These are phyloP conservation scores for Vaccinium vitisidaea DNA, from an alignment of 148 eudicot species.

Conservation along the genomic window DNA sequence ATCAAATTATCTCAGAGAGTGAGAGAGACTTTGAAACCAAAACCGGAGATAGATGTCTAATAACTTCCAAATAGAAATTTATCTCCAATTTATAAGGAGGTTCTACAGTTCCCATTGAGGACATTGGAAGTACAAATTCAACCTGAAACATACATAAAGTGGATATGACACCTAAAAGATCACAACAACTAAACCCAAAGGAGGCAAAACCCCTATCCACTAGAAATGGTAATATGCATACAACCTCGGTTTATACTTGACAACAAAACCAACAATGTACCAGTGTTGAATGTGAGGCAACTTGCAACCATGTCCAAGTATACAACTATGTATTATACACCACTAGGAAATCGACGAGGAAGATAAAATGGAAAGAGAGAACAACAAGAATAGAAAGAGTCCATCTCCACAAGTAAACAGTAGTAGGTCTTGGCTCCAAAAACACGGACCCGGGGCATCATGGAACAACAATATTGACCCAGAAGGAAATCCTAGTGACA, in stretches of 20 bases:
- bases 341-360: neutral
- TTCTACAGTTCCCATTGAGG: neutral
- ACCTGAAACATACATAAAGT: neutral
- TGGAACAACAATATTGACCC: neutral
- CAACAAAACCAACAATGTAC: neutral
- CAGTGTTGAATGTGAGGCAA: neutral
- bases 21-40: slow-evolving; percentile 30
- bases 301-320: neutral
- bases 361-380: neutral
- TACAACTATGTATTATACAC: neutral
- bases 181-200: neutral
- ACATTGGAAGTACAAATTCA: neutral
- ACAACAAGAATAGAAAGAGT: neutral
- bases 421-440: neutral
- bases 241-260: neutral
- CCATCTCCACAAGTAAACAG: neutral
- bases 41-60: neutral
- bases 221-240: neutral
- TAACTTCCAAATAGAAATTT: neutral
- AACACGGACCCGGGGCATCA: neutral
- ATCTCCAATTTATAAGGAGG: neutral
- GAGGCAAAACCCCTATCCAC: neutral
- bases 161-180: neutral
- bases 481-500: neutral
- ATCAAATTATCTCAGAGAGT: neutral